Evolutionary conservation across 1,284 basidiomycete species (phyloP), one percentile per base, ranked within the genome.

Genomic region (Rhodotorula sp.): DNA sequence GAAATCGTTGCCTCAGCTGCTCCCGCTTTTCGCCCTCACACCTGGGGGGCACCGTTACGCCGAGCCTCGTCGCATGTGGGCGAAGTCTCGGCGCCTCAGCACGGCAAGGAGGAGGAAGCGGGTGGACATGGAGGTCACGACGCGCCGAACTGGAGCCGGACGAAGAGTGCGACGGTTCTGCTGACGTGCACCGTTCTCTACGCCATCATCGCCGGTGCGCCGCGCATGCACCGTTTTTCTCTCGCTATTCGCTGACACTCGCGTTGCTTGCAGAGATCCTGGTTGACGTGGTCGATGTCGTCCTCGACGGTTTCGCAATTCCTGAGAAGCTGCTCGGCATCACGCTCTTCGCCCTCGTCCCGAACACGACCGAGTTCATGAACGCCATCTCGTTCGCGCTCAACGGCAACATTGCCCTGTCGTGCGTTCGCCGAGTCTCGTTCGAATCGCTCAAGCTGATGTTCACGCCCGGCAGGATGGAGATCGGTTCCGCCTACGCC

Each of bases 291-390:
- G 95, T 99, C 16, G 96, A 99, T 77, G 92, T 94, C 37, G 89
- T 99, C 3, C 84, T 99, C 30, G 83, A 92, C 72, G 93, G 89
- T n/a, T 93, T 92, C 0, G 92, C 92, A 0, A 91, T 99, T 50
- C 92, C 96, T 72, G 95, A 99, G 79, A 99, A 99, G 80, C 95
- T 99, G 83, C 85, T 99, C 44, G 96, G 96, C 56, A 86, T 99
- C 67, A 98, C 94, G 0, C 85, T 99, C 15, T 99, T 99, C 77
- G 95, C 96, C 3, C 86, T 99, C 46, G 94, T 99, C 0, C 96
- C 96, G 16, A 99, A 99, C 80, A 97, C 94, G 24, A 99, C 96
- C 28, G 96, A 99, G 82, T 99, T 99, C 80, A 98, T 99, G 95
- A 99, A 99, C 79, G 64, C 96, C 65, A 96, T 99, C 78, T 95